phyloP scores from a whole-genome alignment of 176 grass and related monocot species.

The Raddia distichophylla region DNA sequence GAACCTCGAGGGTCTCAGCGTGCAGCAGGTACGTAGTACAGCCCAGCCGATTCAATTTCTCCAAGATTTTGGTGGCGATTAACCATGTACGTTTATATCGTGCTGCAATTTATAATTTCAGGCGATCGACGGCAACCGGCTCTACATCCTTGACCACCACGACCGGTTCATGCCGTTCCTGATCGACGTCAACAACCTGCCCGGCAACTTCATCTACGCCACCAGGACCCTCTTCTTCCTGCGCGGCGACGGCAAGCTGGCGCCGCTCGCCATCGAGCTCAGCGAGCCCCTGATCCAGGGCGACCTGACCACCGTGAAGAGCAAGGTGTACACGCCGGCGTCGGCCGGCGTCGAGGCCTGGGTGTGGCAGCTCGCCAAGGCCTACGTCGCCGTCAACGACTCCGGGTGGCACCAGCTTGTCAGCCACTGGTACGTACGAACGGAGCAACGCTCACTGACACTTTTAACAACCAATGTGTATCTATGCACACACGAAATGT shows the following conservation, averaged over 20 bases:
- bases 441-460: too few relatives aligned
- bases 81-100: background rate
- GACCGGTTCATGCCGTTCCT: slow-evolving; percentile 86
- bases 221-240: slow-evolving; percentile 78
- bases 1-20: slow-evolving; percentile 57
- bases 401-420: slow-evolving; percentile 83
- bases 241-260: slow-evolving; percentile 51
- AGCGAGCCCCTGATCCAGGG: slow-evolving; percentile 58
- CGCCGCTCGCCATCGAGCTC: slow-evolving; percentile 81
- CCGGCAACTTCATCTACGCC: slow-evolving; percentile 75
- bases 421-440: slow-evolving; percentile 78
- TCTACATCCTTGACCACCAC: slow-evolving; percentile 93
- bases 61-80: background rate
- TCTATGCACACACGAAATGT: background rate
- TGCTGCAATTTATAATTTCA: background rate
- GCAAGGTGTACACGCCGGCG: slow-evolving; percentile 70
- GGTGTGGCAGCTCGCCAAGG: slow-evolving; percentile 91
- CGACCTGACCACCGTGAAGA: slow-evolving; percentile 43
- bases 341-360: slow-evolving; percentile 48
- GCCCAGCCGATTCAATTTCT: background rate
- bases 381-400: slow-evolving; percentile 84
- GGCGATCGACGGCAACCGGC: slow-evolving; percentile 57
- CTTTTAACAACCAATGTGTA: background rate
- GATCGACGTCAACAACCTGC: slow-evolving; percentile 59
- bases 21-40: slow-evolving; percentile 57